Evolutionary conservation across 176 grass and related monocot species (phyloP).

Genomic region (Zizania latifolia): DNA sequence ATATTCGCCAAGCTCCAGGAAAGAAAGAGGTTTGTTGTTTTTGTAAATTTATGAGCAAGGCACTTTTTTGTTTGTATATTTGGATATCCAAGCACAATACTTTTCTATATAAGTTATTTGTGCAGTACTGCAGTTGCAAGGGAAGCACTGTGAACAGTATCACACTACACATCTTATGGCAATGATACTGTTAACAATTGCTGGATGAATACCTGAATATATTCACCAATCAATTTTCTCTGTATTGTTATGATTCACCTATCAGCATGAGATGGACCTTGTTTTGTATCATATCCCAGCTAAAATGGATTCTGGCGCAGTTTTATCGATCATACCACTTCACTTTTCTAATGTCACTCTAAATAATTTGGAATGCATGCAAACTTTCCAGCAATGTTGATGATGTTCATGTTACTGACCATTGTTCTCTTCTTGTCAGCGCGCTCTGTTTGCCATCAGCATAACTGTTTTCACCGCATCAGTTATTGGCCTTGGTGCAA

Average conservation of each 20-base stretch:
- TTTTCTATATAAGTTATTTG: slow-evolving; percentile 5
- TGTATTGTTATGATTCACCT: background rate
- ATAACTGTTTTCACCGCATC: slow-evolving; percentile 72
- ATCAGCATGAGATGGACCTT: background rate
- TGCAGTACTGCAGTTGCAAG: background rate
- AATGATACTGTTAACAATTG: background rate
- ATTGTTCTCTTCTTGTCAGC: slow-evolving; percentile 42
- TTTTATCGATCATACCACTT: background rate
- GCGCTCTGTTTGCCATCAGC: slow-evolving; percentile 57
- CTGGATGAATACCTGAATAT: slow-evolving; percentile 11
- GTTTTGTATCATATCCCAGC: slow-evolving; percentile 6
- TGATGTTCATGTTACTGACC: slow-evolving; percentile 17
- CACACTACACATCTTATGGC: background rate
- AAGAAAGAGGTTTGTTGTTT: slow-evolving; percentile 49
- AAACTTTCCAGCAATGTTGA: background rate
- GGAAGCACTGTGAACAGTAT: background rate
- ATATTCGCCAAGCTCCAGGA: slow-evolving; percentile 53
- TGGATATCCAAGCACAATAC: background rate
- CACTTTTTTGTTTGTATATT: background rate
- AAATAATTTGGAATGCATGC: slow-evolving; percentile 14
- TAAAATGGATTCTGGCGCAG: background rate
- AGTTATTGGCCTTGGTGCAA: slow-evolving; percentile 83
- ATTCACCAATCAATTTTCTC: background rate
- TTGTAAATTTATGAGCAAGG: background rate
- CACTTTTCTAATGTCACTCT: background rate